Evolutionary conservation across 2,329 filamentous ascomycete genomes (phyloP).

Genomic region (Colletotrichum gloeosporioides): DNA sequence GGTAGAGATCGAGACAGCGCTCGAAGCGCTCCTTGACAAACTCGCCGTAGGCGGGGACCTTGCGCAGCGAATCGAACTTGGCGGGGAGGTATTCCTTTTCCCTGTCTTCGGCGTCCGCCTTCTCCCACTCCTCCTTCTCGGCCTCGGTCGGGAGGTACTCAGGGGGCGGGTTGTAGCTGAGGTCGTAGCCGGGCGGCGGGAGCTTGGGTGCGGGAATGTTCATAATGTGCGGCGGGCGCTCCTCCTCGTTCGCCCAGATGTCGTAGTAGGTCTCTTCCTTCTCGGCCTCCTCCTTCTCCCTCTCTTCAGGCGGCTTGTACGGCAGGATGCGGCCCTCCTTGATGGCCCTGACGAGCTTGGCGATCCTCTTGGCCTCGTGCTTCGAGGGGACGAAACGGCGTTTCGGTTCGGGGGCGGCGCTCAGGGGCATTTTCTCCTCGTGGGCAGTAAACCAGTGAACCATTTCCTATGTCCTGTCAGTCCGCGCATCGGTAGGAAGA

Average conservation of each 20-base stretch:
- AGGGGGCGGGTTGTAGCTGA: slow-evolving; percentile 94
- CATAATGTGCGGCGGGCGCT: slow-evolving; percentile 86
- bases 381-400: slow-evolving; percentile 95
- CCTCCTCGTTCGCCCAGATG: slow-evolving; percentile 92
- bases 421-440: slow-evolving; percentile 92
- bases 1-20: slow-evolving; percentile 91
- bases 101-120: slow-evolving; percentile 85
- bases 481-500: slow-evolving; percentile 6
- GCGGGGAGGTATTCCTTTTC: slow-evolving; percentile 88
- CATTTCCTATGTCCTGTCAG: slow-evolving; percentile 63
- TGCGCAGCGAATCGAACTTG: slow-evolving; percentile 82
- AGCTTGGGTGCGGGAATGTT: slow-evolving; percentile 94
- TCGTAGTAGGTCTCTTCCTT: slow-evolving; percentile 80
- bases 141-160: slow-evolving; percentile 90
- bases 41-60: slow-evolving; percentile 86
- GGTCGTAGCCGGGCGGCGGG: slow-evolving; percentile 89
- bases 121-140: slow-evolving; percentile 86
- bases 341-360: slow-evolving; percentile 97
- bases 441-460: slow-evolving; percentile 94
- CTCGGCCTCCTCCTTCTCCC: slow-evolving; percentile 73
- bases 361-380: slow-evolving; percentile 93
- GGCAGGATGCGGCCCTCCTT: slow-evolving; percentile 92
- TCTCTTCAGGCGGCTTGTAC: slow-evolving; percentile 76
- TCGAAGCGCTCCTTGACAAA: slow-evolving; percentile 98
- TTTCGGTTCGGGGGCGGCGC: slow-evolving; percentile 94